phyloP scores from a whole-genome alignment of 139 green algal genomes.

The Haematococcus lacustris region DNA sequence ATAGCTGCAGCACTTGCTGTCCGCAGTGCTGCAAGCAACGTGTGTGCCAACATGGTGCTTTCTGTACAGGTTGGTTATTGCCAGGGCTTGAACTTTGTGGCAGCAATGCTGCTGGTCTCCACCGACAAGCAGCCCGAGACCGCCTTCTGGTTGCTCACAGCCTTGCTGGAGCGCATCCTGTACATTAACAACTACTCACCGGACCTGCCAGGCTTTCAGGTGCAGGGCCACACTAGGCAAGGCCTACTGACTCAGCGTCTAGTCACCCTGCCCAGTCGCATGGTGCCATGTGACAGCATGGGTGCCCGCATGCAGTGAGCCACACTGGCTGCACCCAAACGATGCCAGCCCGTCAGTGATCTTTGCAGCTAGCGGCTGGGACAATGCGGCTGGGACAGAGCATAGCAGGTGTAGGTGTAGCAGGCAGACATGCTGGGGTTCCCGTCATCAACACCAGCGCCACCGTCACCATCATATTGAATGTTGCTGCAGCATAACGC shows the following conservation, averaged over 20 bases:
- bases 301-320: background rate
- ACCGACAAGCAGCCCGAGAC: background rate
- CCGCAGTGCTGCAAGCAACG: background rate
- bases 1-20: background rate
- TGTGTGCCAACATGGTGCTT: background rate
- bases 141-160: background rate
- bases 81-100: conserved; percentile 3
- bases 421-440: too few relatives aligned
- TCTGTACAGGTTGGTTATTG: background rate
- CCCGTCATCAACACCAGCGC: too few relatives aligned
- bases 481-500: too few relatives aligned
- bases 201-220: conserved; percentile 1
- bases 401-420: background rate
- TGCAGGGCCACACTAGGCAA: background rate
- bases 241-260: background rate
- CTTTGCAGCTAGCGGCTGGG: background rate
- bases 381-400: background rate
- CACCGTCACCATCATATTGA: too few relatives aligned
- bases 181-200: background rate
- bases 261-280: background rate
- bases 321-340: background rate
- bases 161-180: background rate
- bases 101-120: background rate
- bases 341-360: background rate
- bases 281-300: background rate